Base-by-base conservation (phyloP, 2,329 filamentous ascomycete genomes). In the Diaporthe vexans region DNA sequence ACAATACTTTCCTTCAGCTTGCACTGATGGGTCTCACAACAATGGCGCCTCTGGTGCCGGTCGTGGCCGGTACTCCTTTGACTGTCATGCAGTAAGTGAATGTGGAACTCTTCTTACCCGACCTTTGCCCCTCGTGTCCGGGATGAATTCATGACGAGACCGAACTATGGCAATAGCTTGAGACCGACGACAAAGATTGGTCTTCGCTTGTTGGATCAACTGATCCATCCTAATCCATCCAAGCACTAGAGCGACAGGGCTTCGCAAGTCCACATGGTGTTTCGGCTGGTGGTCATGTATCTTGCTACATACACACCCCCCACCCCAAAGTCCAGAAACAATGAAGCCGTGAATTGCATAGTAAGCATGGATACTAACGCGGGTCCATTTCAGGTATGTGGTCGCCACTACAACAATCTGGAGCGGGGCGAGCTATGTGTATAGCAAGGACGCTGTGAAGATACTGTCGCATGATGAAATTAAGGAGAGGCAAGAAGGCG, bases 1-100 rank as follows among this genome's bases (percentile, higher is more conserved):
- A 95, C 83, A 99, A 99, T 84, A 99, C 97, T 0, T 95, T 97
- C 57, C 85, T 98, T 78, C 97, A 99, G 82, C 86, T 99, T 26
- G 91, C 92, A 6, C 89, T 99, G 17, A 94, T 99, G 79, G 96
- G 95, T 24, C 89, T 93, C 15, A 95, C 95, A 2, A 95, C 96
- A 63, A 91, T 94, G 1, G 89, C 95, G 56, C 96, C 95, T 0
- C 88, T 98, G 17, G 78, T 97, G 33, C 85, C 90, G n/a, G 83
- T 86, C 71, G 87, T 92, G 83, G 77, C 91, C 79, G 81, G 87
- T 72, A 80, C 85, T 56, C 81, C 90, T 61, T 89, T 93, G 83
- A 88, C 86, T 4, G 88, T 85, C 61, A 87, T 90, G 87, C 94
- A 91, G 92, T 93, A 81, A 88, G 91, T 87, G 46, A 68, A 72